Conservation (phyloP, 148 eudicot species). For the Rhododendron ferrugineum region DNA sequence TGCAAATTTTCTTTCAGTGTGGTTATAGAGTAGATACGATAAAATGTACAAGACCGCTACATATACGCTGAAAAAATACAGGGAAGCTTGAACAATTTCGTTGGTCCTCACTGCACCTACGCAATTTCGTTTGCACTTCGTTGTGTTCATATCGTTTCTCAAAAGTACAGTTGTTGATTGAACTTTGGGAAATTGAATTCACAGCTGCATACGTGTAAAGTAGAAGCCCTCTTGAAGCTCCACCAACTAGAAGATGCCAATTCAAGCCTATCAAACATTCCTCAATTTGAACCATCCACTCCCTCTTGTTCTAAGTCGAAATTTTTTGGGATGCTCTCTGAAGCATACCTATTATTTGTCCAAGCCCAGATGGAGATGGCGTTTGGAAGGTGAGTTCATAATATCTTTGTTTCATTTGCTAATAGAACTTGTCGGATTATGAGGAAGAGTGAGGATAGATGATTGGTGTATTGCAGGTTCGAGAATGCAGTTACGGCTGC, state of each 20-base stretch:
- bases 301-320: conserved; percentile 42
- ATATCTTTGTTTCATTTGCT: conserved; percentile 3
- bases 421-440: conserved; percentile 9
- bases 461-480: conserved; percentile 67
- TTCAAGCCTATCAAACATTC: conserved; percentile 35
- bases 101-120: not conserved
- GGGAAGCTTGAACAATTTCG: not conserved
- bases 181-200: conserved; percentile 17
- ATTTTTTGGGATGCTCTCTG: conserved; percentile 80
- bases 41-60: not conserved
- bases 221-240: conserved; percentile 82
- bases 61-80: not conserved
- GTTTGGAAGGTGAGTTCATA: conserved; percentile 68
- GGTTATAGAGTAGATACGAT: not conserved
- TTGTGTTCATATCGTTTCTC: not conserved
- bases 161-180: not conserved
- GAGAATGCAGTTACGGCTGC: conserved; percentile 58
- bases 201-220: conserved; percentile 72
- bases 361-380: conserved; percentile 83
- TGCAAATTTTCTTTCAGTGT: not conserved
- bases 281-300: conserved; percentile 39
- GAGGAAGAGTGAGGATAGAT: conserved; percentile 27
- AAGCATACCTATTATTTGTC: conserved; percentile 73
- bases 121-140: not conserved
- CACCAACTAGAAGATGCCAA: conserved; percentile 65